Evolutionary conservation across 805 yeast genomes (phyloP).

Genomic region (Metschnikowia henanensis): DNA sequence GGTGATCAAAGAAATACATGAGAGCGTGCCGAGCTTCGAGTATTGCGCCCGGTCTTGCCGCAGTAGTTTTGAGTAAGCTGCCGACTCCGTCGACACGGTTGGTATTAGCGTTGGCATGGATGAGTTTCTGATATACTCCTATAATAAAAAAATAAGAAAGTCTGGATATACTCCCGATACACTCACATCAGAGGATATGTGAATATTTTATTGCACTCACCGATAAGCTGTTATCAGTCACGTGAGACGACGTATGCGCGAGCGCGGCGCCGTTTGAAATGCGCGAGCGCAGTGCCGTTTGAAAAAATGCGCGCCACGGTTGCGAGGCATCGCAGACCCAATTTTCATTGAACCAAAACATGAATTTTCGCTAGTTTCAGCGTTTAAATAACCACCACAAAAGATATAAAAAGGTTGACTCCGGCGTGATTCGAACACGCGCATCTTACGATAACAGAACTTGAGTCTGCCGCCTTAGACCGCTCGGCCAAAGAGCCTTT

Average conservation of each 20-base stretch:
- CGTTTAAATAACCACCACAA: neutral
- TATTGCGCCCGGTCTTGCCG: slow-evolving; percentile 6
- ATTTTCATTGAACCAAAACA: too few relatives aligned
- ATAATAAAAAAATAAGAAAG: neutral
- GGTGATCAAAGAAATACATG: slow-evolving; percentile 49
- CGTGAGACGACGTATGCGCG: slow-evolving; percentile 7
- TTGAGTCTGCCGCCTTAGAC: neutral
- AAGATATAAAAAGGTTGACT: neutral
- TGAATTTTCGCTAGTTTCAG: too few relatives aligned
- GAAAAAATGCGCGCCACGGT: too few relatives aligned
- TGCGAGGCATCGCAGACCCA: slow-evolving; percentile 6
- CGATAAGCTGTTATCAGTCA: slow-evolving; percentile 6
- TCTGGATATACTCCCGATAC: neutral
- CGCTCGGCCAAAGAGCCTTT: neutral
- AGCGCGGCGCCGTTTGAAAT: slow-evolving; percentile 2
- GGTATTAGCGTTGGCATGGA: slow-evolving; percentile 16
- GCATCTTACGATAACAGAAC: neutral
- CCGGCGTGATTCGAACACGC: slow-evolving; percentile 1
- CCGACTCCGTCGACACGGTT: slow-evolving; percentile 10
- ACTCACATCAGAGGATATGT: neutral
- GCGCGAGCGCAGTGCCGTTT: too few relatives aligned
- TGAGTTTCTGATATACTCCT: neutral
- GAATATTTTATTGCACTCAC: neutral
- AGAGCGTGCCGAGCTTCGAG: slow-evolving; percentile 25
- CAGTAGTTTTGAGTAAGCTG: slow-evolving; percentile 10